Evolutionary conservation across 2,329 filamentous ascomycete species (phyloP).

Genomic region (Phialophora tarda): DNA sequence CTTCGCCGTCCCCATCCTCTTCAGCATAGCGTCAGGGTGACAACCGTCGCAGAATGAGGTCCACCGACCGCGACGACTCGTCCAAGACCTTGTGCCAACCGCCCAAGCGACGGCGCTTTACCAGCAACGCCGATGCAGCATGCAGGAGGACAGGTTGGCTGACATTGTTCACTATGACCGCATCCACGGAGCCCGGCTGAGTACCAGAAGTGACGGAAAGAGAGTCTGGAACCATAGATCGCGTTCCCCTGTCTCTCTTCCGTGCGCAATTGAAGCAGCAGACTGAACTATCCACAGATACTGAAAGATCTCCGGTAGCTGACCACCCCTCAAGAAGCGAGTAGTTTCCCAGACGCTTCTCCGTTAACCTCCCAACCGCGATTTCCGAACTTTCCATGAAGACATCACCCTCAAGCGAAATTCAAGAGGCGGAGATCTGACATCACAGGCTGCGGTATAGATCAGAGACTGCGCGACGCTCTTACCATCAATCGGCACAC

Average conservation of each 20-base stretch:
- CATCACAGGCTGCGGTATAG: constrained; percentile 18
- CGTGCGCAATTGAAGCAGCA: constrained; percentile 14
- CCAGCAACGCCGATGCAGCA: constrained; percentile 14
- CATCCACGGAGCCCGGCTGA: constrained; percentile 5
- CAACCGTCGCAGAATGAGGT: constrained; percentile 29
- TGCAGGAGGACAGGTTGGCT: constrained; percentile 14
- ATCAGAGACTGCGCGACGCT: background rate
- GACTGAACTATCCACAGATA: constrained; percentile 14
- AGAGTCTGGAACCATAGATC: constrained; percentile 3
- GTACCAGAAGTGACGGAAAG: background rate
- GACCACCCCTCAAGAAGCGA: constrained; percentile 16
- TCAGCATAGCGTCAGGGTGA: constrained; percentile 32
- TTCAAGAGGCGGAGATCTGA: constrained; percentile 27
- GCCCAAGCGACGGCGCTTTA: constrained; percentile 14
- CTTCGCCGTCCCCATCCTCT: constrained; percentile 16
- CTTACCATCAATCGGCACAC: background rate
- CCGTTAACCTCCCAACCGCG: background rate
- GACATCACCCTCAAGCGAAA: background rate
- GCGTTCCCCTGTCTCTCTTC: constrained; percentile 27
- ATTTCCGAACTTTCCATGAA: background rate
- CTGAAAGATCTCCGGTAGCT: constrained; percentile 11
- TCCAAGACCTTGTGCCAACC: constrained; percentile 14
- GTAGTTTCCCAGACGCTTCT: background rate
- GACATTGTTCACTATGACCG: constrained; percentile 13
- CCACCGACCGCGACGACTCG: constrained; percentile 22